These are phyloP conservation scores for Stenocarpella maydis DNA, from an alignment of 2,329 filamentous ascomycete species.

Conservation along the genomic window DNA sequence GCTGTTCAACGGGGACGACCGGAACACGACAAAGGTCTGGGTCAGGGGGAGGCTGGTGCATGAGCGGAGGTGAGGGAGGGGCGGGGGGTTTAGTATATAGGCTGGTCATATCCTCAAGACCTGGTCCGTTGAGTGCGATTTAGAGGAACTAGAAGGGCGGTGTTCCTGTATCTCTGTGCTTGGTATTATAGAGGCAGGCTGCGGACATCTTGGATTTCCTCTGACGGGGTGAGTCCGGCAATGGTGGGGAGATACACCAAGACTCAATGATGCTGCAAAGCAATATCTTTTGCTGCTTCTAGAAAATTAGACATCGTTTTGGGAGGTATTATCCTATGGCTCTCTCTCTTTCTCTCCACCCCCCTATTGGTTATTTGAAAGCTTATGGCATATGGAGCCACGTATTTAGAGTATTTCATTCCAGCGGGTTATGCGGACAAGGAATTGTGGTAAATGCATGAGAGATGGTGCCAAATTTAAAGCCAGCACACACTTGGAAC, in stretches of 20 bases:
- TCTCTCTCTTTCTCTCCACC: too few relatives aligned
- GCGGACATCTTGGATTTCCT: not conserved
- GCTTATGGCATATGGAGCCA: too few relatives aligned
- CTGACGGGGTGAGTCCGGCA: not conserved
- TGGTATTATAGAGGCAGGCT: not conserved
- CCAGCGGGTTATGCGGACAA: too few relatives aligned
- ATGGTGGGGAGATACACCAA: not conserved
- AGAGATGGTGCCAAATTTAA: too few relatives aligned
- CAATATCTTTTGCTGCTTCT: not conserved
- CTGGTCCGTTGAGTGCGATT: too few relatives aligned
- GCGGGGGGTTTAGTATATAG: not conserved
- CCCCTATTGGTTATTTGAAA: too few relatives aligned
- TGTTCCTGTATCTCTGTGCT: not conserved
- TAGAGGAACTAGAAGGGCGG: not conserved
- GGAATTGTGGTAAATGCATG: too few relatives aligned
- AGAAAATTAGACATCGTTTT: not conserved
- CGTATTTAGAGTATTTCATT: too few relatives aligned
- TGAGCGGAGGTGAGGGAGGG: conserved; percentile 45
- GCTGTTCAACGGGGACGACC: conserved; percentile 92
- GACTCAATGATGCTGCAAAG: conserved; percentile 21
- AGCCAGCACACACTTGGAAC: too few relatives aligned
- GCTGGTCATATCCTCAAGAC: too few relatives aligned
- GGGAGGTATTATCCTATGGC: too few relatives aligned
- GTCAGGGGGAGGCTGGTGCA: conserved; percentile 86
- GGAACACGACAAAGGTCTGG: conserved; percentile 91